Evolutionary conservation across 2,329 filamentous ascomycete species (phyloP).

Genomic region (Hypoxylon sp.): DNA sequence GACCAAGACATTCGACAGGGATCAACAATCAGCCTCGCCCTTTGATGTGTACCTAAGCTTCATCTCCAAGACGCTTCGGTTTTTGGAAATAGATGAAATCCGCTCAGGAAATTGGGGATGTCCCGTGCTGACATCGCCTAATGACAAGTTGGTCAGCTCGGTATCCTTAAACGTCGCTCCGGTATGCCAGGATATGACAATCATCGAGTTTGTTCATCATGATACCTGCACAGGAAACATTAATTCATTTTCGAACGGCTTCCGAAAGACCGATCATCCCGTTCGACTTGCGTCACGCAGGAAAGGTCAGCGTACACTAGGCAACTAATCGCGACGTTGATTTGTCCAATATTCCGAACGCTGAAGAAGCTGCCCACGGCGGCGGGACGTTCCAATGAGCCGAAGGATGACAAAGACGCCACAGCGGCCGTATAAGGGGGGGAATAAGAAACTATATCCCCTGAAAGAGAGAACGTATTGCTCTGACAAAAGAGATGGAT

Average conservation of each 20-base stretch:
- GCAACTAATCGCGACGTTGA: constrained; percentile 16
- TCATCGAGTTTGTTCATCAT: constrained; percentile 4
- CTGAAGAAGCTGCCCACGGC: constrained; percentile 6
- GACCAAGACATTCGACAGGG: not conserved
- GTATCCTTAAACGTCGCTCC: not conserved
- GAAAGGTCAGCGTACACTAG: constrained; percentile 1
- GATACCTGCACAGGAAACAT: constrained; percentile 23
- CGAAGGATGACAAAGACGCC: constrained; percentile 12
- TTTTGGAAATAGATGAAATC: not conserved
- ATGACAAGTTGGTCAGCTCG: constrained; percentile 8
- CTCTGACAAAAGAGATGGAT: not conserved
- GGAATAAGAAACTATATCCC: constrained; percentile 8
- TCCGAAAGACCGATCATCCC: constrained; percentile 31
- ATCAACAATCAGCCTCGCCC: constrained; percentile 9
- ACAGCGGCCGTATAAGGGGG: not conserved
- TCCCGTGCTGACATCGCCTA: constrained; percentile 1
- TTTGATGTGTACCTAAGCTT: not conserved
- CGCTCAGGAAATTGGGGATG: not conserved
- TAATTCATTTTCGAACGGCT: constrained; percentile 20
- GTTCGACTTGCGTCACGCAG: constrained; percentile 25
- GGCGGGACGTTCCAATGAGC: constrained; percentile 1
- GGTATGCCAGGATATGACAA: not conserved
- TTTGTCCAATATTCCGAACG: constrained; percentile 22
- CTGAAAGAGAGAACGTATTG: not conserved
- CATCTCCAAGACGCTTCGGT: constrained; percentile 1